phyloP scores from a whole-genome alignment of 495 filamentous ascomycete species.

The Chlorociboria aeruginascens region DNA sequence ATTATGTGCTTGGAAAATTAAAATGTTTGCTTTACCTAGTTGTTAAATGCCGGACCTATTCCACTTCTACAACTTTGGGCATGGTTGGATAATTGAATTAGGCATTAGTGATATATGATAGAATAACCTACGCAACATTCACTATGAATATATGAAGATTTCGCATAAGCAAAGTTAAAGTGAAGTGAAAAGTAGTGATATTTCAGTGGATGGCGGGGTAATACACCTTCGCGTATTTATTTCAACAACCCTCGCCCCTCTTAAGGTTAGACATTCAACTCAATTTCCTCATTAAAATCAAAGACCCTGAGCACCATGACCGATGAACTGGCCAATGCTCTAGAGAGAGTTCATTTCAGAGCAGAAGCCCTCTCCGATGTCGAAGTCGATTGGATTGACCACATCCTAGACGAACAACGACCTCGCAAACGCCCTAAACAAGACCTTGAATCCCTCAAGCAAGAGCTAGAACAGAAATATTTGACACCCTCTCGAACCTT shows the following conservation, averaged over 20 bases:
- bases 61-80: no score
- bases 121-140: no score
- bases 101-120: no score
- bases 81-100: no score
- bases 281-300: not conserved
- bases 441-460: slow-evolving; percentile 45
- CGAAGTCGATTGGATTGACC: slow-evolving; percentile 38
- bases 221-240: no score
- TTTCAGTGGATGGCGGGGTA: no score
- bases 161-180: no score
- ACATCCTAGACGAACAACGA: slow-evolving; percentile 37
- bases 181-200: no score
- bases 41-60: no score
- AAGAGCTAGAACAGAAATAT: slow-evolving; percentile 63
- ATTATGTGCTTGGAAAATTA: no score
- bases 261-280: not conserved
- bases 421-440: slow-evolving; percentile 46
- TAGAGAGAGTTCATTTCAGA: slow-evolving; percentile 16
- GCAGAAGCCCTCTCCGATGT: not conserved
- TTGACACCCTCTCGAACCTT: slow-evolving; percentile 68
- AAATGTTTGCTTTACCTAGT: no score
- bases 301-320: slow-evolving; percentile 9
- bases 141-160: no score
- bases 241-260: not conserved
- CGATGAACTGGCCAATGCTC: slow-evolving; percentile 18